Percentiles rank a stretch among this genome's conserved stretches.
These are phyloP conservation scores for Spathaspora arborariae DNA, from an alignment of 805 yeast genomes.

Conservation along the genomic window DNA sequence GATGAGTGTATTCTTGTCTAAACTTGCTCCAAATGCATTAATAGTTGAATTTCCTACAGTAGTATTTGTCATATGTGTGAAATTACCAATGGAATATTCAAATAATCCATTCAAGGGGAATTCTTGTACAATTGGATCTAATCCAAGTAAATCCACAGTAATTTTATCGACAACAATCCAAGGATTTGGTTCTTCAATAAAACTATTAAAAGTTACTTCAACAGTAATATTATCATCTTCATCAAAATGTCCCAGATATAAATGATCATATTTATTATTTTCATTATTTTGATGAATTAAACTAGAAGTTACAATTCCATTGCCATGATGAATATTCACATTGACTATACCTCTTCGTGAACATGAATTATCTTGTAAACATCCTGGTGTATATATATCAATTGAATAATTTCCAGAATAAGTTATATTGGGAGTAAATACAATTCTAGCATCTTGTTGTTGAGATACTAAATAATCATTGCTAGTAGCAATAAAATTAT, in stretches of 20 bases:
- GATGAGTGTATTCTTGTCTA: conserved; percentile 31
- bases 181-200: conserved; percentile 18
- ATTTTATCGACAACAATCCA: conserved; percentile 72
- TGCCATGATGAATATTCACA: conserved; percentile 57
- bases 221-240: conserved; percentile 22
- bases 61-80: conserved; percentile 17
- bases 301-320: conserved; percentile 37
- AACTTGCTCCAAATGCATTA: conserved; percentile 30
- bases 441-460: conserved; percentile 34
- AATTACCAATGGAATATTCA: conserved; percentile 74
- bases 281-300: conserved; percentile 77
- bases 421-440: conserved; percentile 64
- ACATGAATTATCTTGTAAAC: conserved; percentile 67
- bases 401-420: conserved; percentile 74
- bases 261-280: conserved; percentile 72
- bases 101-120: conserved; percentile 65
- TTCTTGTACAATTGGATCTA: conserved; percentile 21
- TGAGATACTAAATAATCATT: conserved; percentile 30
- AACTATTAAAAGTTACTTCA: conserved; percentile 8
- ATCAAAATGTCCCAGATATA: conserved; percentile 64
- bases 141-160: conserved; percentile 33
- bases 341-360: conserved; percentile 68
- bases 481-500: conserved; percentile 10
- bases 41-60: conserved; percentile 33
- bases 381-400: conserved; percentile 83